Conservation (phyloP, 768 basidiomycete species). For the Tephrocybe sp. region DNA sequence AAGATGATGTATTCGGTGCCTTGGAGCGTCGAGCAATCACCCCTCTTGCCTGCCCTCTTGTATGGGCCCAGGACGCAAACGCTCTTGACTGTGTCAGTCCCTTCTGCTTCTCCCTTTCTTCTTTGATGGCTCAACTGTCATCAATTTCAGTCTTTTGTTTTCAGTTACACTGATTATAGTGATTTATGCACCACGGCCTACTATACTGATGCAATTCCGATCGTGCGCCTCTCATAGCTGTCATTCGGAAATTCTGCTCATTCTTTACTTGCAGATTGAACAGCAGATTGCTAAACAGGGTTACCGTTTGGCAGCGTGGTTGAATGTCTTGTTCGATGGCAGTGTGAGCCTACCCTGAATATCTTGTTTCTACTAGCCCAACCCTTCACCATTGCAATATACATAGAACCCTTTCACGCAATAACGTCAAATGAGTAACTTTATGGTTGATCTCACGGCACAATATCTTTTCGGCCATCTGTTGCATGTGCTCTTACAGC, state of each 20-base stretch:
- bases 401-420: too few relatives aligned
- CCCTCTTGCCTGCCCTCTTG: slow-evolving; percentile 45
- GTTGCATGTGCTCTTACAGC: too few relatives aligned
- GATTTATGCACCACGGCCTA: slow-evolving; percentile 48
- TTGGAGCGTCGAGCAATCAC: slow-evolving; percentile 31
- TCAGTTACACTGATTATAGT: slow-evolving; percentile 35
- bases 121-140: not conserved
- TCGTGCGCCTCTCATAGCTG: slow-evolving; percentile 23
- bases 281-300: slow-evolving; percentile 47
- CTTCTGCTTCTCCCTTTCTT: not conserved
- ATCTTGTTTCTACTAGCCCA: too few relatives aligned
- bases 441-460: too few relatives aligned
- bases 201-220: slow-evolving; percentile 33
- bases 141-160: slow-evolving; percentile 38
- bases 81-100: slow-evolving; percentile 40
- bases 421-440: too few relatives aligned
- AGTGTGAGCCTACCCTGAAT: slow-evolving; percentile 34
- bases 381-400: too few relatives aligned
- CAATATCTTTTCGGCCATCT: too few relatives aligned
- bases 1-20: slow-evolving; percentile 31
- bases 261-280: slow-evolving; percentile 33
- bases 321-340: slow-evolving; percentile 48
- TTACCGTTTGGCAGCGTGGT: slow-evolving; percentile 49
- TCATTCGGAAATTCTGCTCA: not conserved
- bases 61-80: slow-evolving; percentile 49